Percentiles rank a stretch among this genome's conserved stretches.
Conservation (phyloP, 139 green algal species). For the Asterochloris sp. region DNA sequence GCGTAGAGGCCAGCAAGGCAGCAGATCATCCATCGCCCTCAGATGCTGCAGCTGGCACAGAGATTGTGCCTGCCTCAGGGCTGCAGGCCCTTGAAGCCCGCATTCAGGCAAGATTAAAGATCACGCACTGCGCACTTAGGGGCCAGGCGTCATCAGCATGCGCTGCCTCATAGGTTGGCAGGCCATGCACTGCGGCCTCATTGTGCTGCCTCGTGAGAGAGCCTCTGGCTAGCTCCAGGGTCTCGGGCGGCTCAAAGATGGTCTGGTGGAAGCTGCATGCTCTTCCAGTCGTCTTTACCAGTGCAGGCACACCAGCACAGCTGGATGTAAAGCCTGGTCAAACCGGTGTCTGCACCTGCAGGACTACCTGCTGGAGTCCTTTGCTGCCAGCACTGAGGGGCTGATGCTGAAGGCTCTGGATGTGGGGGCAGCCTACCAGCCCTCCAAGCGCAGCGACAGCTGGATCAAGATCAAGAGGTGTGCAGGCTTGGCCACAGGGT, state of each 20-base stretch:
- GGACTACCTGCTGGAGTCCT: conserved; percentile 51
- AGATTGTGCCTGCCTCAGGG: not conserved
- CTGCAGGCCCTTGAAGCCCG: too few species aligned
- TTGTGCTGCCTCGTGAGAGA: too few species aligned
- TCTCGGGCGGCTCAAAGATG: too few species aligned
- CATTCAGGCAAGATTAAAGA: too few species aligned
- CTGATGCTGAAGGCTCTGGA: conserved; percentile 86
- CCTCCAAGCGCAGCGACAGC: conserved; percentile 61
- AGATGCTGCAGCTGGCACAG: not conserved
- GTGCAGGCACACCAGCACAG: not conserved
- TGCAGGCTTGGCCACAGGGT: too few species aligned
- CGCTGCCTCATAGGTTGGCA: too few species aligned
- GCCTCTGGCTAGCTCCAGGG: too few species aligned
- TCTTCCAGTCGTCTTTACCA: not conserved
- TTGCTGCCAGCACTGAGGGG: conserved; percentile 63
- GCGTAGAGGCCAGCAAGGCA: conserved; percentile 7
- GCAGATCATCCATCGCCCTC: not conserved
- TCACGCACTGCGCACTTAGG: too few species aligned
- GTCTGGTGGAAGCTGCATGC: not conserved
- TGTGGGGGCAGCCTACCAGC: conserved; percentile 56
- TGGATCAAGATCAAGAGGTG: conserved; percentile 81
- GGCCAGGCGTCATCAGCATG: too few species aligned
- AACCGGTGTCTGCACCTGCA: conserved; percentile 23
- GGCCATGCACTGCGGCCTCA: too few species aligned
- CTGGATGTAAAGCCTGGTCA: not conserved